Conservation (phyloP, 140 eudicot species). For the Anethum foeniculum region DNA sequence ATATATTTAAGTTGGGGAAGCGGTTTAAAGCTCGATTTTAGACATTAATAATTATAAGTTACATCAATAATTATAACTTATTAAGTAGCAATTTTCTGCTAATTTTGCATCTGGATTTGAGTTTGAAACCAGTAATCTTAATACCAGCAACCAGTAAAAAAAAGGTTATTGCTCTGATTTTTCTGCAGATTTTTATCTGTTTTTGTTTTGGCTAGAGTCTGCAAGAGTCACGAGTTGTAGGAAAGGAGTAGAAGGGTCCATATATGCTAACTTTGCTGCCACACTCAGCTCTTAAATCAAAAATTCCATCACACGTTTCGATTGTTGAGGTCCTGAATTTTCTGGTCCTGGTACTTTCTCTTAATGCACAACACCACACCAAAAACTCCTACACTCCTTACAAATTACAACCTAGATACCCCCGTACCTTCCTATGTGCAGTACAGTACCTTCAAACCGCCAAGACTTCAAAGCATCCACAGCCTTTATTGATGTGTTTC, state of each 20-base stretch:
- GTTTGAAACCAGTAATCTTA: background rate
- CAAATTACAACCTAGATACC: slow-evolving; percentile 2
- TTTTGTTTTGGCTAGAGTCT: background rate
- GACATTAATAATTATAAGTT: background rate
- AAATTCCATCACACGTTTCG: slow-evolving; percentile 6
- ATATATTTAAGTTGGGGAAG: background rate
- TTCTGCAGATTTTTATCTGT: background rate
- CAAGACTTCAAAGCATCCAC: background rate
- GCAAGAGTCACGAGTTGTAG: background rate
- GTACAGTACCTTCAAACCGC: slow-evolving; percentile 1
- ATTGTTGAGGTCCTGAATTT: background rate
- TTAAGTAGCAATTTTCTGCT: background rate
- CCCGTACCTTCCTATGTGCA: background rate
- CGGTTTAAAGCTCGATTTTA: background rate
- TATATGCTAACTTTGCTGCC: background rate
- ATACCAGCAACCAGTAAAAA: background rate
- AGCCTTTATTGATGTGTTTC: background rate
- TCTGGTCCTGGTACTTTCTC: slow-evolving; percentile 6
- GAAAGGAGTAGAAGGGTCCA: background rate
- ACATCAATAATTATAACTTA: background rate
- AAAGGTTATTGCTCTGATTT: background rate
- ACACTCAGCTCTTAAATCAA: background rate
- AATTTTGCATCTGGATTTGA: background rate
- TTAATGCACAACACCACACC: background rate
- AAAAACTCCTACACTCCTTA: background rate